A percentile compares a stretch with the other conserved stretches of the same genome.
Conservation (phyloP, 2,329 filamentous ascomycete genomes). For the Phialophora tarda region DNA sequence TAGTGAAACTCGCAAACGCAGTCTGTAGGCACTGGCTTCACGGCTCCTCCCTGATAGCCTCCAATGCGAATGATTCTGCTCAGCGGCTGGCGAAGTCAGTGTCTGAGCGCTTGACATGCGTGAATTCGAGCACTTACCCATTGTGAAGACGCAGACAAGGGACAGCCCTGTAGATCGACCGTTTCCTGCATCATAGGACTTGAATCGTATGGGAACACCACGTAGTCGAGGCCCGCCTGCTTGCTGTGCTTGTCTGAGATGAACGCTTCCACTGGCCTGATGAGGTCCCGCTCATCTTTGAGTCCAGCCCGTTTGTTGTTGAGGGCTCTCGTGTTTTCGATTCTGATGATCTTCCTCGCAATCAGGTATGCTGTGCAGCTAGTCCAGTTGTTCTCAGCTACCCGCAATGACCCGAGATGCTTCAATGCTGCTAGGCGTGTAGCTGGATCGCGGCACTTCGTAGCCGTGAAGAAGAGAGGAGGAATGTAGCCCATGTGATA, state of each 20-base stretch:
- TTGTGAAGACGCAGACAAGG: conserved; percentile 11
- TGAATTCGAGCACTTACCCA: conserved; percentile 22
- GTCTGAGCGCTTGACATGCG: neutral
- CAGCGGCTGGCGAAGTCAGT: conserved; percentile 21
- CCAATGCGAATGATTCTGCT: conserved; percentile 31
- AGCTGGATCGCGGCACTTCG: conserved; percentile 30
- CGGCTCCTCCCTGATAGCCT: conserved; percentile 26
- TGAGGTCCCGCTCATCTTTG: conserved; percentile 25
- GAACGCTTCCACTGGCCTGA: conserved; percentile 30
- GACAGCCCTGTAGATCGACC: conserved; percentile 22
- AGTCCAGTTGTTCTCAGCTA: conserved; percentile 33
- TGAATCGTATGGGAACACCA: conserved; percentile 24
- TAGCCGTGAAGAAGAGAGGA: conserved; percentile 35
- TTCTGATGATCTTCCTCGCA: conserved; percentile 30
- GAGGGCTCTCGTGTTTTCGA: conserved; percentile 24
- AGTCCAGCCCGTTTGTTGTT: conserved; percentile 15
- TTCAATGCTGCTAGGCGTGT: conserved; percentile 25
- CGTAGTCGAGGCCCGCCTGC: conserved; percentile 24
- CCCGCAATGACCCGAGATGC: conserved; percentile 19
- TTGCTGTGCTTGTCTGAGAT: conserved; percentile 22
- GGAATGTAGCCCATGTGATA: conserved; percentile 33
- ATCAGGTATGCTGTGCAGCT: conserved; percentile 34
- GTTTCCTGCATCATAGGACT: conserved; percentile 23
- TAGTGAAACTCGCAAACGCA: conserved; percentile 16
- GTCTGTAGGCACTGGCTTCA: conserved; percentile 16